These are phyloP conservation scores for Bullera alba DNA, from an alignment of 768 basidiomycete genomes.

Conservation along the genomic window DNA sequence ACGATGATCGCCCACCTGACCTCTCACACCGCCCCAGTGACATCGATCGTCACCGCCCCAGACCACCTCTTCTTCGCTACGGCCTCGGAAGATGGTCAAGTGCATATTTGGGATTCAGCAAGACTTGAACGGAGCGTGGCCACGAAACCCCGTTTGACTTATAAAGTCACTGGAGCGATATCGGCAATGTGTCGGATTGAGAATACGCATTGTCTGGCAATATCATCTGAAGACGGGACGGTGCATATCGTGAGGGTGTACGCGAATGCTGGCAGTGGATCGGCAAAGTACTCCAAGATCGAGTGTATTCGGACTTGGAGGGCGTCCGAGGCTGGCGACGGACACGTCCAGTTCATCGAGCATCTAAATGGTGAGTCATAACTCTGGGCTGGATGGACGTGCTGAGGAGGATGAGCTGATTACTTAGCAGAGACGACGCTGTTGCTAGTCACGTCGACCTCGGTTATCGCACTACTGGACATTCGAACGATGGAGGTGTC, in stretches of 20 bases:
- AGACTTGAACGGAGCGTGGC: constrained; percentile 91
- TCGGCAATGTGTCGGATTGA: constrained; percentile 73
- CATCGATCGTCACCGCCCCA: constrained; percentile 75
- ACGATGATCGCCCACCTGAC: constrained; percentile 74
- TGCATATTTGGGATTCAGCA: constrained; percentile 57
- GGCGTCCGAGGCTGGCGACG: constrained; percentile 12
- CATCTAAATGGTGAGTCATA: constrained; percentile 27
- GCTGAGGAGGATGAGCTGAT: background rate
- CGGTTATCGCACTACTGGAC: constrained; percentile 67
- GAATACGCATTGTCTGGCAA: constrained; percentile 45
- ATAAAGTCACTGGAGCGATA: constrained; percentile 58
- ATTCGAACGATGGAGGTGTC: constrained; percentile 73
- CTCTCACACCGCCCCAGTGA: constrained; percentile 74
- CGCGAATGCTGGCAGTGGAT: constrained; percentile 11
- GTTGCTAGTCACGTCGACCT: constrained; percentile 77
- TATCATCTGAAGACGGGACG: constrained; percentile 27
- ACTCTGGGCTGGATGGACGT: background rate
- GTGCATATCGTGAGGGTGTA: constrained; percentile 41
- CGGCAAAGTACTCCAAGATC: constrained; percentile 32
- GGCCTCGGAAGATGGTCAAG: constrained; percentile 47
- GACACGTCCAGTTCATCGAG: constrained; percentile 16
- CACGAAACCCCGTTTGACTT: constrained; percentile 55
- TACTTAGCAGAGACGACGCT: constrained; percentile 63
- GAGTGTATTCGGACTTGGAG: constrained; percentile 34
- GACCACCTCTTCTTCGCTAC: constrained; percentile 77